These are phyloP conservation scores for Pseudogymnoascus sp. DNA, from an alignment of 2,329 filamentous ascomycete genomes.

Conservation along the genomic window DNA sequence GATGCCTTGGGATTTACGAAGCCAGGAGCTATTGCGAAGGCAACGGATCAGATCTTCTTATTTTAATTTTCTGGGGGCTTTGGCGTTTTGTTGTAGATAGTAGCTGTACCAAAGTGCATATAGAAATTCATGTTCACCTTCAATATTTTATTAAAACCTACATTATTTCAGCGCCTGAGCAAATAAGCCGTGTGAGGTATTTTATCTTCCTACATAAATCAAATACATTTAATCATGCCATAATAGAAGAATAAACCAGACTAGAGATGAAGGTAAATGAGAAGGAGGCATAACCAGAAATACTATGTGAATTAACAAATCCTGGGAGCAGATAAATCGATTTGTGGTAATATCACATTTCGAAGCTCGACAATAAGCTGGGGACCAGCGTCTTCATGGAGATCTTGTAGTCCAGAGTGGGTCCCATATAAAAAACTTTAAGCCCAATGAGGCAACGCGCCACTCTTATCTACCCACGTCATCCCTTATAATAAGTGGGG, in stretches of 20 bases:
- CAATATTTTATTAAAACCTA: background rate
- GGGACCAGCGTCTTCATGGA: conserved; percentile 2
- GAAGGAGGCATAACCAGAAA: background rate
- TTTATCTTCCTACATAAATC: too few relatives aligned
- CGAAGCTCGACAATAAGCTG: background rate
- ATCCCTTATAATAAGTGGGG: background rate
- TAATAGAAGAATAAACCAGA: background rate
- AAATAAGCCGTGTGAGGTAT: background rate
- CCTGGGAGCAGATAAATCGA: too few relatives aligned
- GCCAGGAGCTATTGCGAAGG: conserved; percentile 43
- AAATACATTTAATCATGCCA: too few relatives aligned
- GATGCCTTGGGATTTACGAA: conserved; percentile 43
- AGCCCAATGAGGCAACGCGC: background rate
- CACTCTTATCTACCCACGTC: background rate
- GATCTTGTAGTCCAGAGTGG: background rate
- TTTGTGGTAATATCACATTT: background rate
- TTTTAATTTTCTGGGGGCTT: conserved; percentile 32
- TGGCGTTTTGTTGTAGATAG: background rate
- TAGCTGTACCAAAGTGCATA: background rate
- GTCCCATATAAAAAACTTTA: background rate
- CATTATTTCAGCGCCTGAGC: background rate
- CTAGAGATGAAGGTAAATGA: background rate
- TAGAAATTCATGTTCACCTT: background rate
- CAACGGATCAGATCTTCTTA: conserved; percentile 48
- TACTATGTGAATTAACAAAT: background rate